A percentile compares a stretch with the other conserved stretches of the same genome.
These are phyloP conservation scores for Pseudevernia furfuracea DNA, from an alignment of 495 filamentous ascomycete genomes.

Conservation along the genomic window DNA sequence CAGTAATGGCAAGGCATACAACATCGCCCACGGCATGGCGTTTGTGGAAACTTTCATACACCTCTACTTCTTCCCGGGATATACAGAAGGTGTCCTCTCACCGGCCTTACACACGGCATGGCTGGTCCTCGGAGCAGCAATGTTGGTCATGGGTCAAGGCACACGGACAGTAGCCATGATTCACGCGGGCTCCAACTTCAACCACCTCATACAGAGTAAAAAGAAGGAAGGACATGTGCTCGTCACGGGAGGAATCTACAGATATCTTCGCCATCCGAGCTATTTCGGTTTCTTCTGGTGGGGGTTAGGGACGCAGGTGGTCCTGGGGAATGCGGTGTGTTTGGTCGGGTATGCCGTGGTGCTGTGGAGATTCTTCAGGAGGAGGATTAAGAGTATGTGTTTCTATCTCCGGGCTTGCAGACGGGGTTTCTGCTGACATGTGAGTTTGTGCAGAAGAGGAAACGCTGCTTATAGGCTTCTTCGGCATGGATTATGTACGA, in stretches of 20 bases:
- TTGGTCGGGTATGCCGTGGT: conserved; percentile 64
- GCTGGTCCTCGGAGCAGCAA: conserved; percentile 47
- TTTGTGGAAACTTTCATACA: conserved; percentile 61
- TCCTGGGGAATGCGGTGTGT: conserved; percentile 77
- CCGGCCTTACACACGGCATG: conserved; percentile 18
- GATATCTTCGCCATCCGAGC: conserved; percentile 66
- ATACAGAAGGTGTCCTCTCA: background rate
- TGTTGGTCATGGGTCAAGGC: conserved; percentile 65
- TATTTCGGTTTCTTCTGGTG: conserved; percentile 99
- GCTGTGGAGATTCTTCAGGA: conserved; percentile 76
- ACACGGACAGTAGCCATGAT: conserved; percentile 74
- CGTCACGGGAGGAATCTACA: conserved; percentile 66
- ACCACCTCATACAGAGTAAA: conserved; percentile 68
- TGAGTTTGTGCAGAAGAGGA: conserved; percentile 59
- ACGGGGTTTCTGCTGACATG: conserved; percentile 6
- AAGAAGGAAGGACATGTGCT: conserved; percentile 62
- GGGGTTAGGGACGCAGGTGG: conserved; percentile 87
- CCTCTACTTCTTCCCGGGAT: conserved; percentile 47
- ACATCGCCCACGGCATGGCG: conserved; percentile 69
- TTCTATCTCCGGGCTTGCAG: conserved; percentile 2
- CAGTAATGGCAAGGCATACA: conserved; percentile 79
- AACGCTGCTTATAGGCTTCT: conserved; percentile 66
- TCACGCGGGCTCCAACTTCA: conserved; percentile 85
- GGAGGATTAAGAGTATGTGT: conserved; percentile 57
- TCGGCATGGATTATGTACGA: conserved; percentile 69